Percentiles rank a stretch among this genome's conserved stretches.
phyloP scores from a whole-genome alignment of 805 yeast species.

The Candida schatavii region DNA sequence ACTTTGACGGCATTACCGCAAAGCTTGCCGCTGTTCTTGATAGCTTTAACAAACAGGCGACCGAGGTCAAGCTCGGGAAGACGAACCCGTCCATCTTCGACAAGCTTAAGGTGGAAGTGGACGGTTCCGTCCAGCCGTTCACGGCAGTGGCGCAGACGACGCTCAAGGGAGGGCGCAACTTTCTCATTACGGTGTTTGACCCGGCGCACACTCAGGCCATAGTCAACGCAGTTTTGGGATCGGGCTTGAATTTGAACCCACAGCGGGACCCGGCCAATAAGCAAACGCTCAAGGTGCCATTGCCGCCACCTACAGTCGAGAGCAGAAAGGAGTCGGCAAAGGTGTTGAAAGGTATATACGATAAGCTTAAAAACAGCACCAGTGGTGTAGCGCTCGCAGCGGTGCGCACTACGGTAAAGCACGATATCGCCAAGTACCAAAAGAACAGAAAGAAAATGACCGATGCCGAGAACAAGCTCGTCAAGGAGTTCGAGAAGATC shows the following conservation, averaged over 20 bases:
- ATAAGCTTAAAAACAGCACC: constrained; percentile 51
- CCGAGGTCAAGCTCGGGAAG: constrained; percentile 67
- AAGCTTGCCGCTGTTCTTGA: constrained; percentile 50
- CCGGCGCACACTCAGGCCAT: constrained; percentile 70
- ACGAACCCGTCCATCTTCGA: constrained; percentile 68
- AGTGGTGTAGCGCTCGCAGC: constrained; percentile 47
- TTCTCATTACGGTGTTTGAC: constrained; percentile 83
- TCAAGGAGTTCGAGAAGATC: constrained; percentile 62
- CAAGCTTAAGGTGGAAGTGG: constrained; percentile 48
- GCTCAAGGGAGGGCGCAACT: constrained; percentile 60
- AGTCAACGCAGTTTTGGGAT: constrained; percentile 64
- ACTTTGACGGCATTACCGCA: constrained; percentile 36
- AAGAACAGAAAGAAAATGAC: constrained; percentile 49
- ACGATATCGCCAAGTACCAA: constrained; percentile 53
- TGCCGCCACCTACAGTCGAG: constrained; percentile 75
- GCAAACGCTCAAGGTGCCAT: constrained; percentile 67
- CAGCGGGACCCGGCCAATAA: constrained; percentile 70
- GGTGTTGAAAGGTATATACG: constrained; percentile 63
- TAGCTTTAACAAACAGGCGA: constrained; percentile 51
- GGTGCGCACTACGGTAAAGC: constrained; percentile 51
- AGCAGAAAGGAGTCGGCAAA: constrained; percentile 55
- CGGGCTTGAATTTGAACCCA: constrained; percentile 75
- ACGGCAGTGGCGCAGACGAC: constrained; percentile 70
- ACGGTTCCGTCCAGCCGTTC: constrained; percentile 47
- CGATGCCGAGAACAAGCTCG: constrained; percentile 54